phyloP scores from a whole-genome alignment of 2,329 filamentous ascomycete genomes.

The Ceratocystis lukuohia region DNA sequence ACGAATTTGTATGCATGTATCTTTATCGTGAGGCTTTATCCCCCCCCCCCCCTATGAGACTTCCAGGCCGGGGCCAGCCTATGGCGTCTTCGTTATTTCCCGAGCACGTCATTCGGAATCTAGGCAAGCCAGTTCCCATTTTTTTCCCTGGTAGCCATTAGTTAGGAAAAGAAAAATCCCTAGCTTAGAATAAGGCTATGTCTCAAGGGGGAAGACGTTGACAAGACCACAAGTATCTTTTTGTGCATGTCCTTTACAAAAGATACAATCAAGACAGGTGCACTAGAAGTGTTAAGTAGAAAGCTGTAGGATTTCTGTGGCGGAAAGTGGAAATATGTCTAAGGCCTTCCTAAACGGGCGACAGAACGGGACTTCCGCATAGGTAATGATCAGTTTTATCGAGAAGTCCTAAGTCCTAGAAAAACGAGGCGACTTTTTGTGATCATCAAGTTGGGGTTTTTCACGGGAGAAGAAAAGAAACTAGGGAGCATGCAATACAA shows the following conservation, averaged over 20 bases:
- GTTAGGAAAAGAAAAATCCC: not conserved
- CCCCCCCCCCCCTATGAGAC: not conserved
- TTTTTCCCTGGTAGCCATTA: not conserved
- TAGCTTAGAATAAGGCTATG: no score
- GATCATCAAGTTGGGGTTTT: no score
- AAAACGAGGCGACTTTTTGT: not conserved
- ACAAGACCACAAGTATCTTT: not conserved
- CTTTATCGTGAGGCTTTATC: not conserved
- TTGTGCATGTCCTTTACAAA: not conserved
- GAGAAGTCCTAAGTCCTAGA: no score
- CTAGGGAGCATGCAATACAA: not conserved
- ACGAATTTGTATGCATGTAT: not conserved
- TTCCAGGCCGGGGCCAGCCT: constrained; percentile 1
- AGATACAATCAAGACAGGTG: not conserved
- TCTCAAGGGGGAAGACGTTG: not conserved
- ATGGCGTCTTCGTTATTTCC: constrained; percentile 22
- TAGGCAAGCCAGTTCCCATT: constrained; percentile 16
- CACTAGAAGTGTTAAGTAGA: not conserved
- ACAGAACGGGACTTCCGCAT: not conserved
- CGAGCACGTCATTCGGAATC: constrained; percentile 28
- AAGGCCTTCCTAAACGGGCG: constrained; percentile 1
- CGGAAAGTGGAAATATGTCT: not conserved
- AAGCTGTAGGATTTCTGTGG: not conserved
- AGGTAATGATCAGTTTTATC: no score
- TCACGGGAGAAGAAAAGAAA: not conserved